These are phyloP conservation scores for Tuber indicum DNA, from an alignment of 495 filamentous ascomycete species.

Conservation along the genomic window DNA sequence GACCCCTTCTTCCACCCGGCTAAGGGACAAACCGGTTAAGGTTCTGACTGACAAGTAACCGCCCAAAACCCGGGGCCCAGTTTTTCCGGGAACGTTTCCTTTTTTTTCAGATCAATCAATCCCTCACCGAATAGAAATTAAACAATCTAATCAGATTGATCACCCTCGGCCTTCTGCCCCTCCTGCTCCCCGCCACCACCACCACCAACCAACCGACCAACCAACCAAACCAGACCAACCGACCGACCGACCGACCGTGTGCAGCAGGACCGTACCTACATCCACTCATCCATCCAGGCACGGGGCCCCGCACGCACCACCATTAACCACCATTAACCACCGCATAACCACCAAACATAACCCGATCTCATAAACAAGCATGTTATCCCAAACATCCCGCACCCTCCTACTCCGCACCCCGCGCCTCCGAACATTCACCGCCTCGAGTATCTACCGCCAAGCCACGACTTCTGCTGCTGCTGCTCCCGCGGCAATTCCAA, in stretches of 20 bases:
- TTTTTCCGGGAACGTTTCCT: background rate
- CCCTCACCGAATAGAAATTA: slow-evolving; percentile 8
- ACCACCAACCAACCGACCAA: slow-evolving; percentile 24
- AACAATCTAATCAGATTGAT: slow-evolving; percentile 34
- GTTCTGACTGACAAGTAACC: background rate
- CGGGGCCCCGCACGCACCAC: background rate
- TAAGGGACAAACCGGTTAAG: background rate
- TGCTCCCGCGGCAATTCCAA: slow-evolving; percentile 47
- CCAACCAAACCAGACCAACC: slow-evolving; percentile 17
- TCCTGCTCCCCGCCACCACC: slow-evolving; percentile 14
- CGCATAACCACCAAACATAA: background rate
- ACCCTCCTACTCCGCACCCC: background rate
- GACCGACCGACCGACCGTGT: slow-evolving; percentile 18
- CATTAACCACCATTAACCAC: slow-evolving; percentile 11
- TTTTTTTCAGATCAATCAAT: too few species aligned
- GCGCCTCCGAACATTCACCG: slow-evolving; percentile 17
- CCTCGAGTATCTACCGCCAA: slow-evolving; percentile 24
- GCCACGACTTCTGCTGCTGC: background rate
- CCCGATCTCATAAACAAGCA: background rate
- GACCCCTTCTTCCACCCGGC: background rate
- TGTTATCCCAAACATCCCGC: slow-evolving; percentile 1
- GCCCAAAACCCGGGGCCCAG: background rate
- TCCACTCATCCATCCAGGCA: background rate
- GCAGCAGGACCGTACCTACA: slow-evolving; percentile 15
- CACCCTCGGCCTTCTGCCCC: background rate